phyloP scores from a whole-genome alignment of 1,284 basidiomycete species.

The Ceratorhiza oryzae-sativae region DNA sequence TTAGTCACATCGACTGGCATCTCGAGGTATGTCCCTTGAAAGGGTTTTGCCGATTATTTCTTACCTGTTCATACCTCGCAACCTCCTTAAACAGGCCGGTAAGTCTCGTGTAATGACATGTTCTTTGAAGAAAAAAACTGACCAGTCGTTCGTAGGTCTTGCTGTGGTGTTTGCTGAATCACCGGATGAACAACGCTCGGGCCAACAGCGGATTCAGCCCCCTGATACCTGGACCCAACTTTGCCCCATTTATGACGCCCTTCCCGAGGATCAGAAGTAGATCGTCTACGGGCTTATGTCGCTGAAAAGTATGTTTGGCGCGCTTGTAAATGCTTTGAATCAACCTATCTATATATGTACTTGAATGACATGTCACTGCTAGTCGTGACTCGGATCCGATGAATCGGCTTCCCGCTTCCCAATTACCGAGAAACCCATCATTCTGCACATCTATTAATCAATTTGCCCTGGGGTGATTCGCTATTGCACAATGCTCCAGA shows the following conservation, averaged over 20 bases:
- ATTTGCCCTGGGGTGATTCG: no score
- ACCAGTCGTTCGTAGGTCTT: constrained; percentile 47
- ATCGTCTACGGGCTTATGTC: no score
- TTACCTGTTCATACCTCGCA: neutral
- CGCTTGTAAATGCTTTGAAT: no score
- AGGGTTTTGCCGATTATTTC: neutral
- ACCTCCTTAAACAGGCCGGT: neutral
- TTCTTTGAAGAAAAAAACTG: neutral
- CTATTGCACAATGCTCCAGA: neutral
- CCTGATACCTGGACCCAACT: constrained; percentile 50
- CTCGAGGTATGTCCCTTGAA: constrained; percentile 48
- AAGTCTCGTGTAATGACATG: neutral
- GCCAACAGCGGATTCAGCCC: neutral
- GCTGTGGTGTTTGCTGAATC: constrained; percentile 56
- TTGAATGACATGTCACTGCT: no score
- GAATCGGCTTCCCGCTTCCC: no score
- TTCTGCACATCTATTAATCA: no score
- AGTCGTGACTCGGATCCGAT: no score
- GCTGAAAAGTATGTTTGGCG: no score
- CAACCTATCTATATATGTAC: no score
- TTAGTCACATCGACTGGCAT: constrained; percentile 60
- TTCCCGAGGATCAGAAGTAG: constrained; percentile 9
- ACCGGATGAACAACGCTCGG: constrained; percentile 44
- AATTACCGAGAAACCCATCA: no score
- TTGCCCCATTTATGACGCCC: constrained; percentile 46